Base-by-base conservation (phyloP, 176 grass and related monocot species). In the Saccharum spontaneum region DNA sequence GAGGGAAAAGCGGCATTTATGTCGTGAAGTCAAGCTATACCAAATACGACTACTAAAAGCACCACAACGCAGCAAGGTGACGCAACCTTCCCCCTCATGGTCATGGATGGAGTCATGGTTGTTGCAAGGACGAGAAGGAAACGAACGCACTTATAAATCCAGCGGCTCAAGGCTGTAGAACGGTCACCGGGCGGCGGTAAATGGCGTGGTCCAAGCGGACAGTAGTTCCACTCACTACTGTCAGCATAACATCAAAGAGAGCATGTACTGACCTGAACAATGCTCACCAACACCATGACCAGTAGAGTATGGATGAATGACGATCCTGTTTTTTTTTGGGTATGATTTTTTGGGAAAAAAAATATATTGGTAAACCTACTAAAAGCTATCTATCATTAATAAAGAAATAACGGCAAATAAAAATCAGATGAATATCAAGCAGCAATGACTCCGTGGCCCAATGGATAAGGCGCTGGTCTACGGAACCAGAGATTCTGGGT, bases 401-500 rank as follows among this genome's bases (percentile, higher is more conserved):
- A 45, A 3, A 45, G 0, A 13, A 2, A 2, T 12, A 45, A 10
- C 9, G 10, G 0, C 15, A 16, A 5, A 4, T 17, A 15, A 49
- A 49, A 1, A 16, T 16, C 14, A 49, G 0, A 49, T 17, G 48
- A 18, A 5, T 0, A 1, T 7, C 15, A 54, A 14, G 10, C 24
- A 38, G 2, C 10, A 10, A 38, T 0, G 89, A 94, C 91, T 97
- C 94, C 85, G 82, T 94, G 91, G 91, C 91, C 94, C 91, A 94
- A 90, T 92, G 92, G 92, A 94, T 94, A 94, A 92, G 92, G 92
- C 91, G 94, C 92, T 97, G 94, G 89, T 94, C 92, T 94, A 97
- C 92, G 94, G 86, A 97, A 94, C 91, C 94, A 97, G 94, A 97
- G 89, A 97, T 97, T 94, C 90, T 97, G 93, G 93, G 95, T 98